Evolutionary conservation across 139 green algal species (phyloP).

Genomic region (Coelastrella sp.): DNA sequence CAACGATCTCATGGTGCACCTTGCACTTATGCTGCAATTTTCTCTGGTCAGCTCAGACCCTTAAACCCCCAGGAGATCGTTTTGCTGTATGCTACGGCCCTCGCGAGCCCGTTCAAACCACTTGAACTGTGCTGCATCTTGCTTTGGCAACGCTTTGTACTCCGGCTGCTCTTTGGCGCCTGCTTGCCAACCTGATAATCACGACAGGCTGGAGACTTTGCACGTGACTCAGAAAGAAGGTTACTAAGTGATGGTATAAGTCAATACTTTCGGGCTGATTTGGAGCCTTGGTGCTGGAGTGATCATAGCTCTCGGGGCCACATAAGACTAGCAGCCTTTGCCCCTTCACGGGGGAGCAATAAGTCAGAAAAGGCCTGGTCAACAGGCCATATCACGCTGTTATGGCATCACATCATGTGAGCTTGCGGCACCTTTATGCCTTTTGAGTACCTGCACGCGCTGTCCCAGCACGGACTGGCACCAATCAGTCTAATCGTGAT

Average conservation of each 20-base stretch:
- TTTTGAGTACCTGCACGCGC: neutral
- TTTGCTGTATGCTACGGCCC: neutral
- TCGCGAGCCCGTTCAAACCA: neutral
- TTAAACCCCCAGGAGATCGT: too few relatives aligned
- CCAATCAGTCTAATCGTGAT: neutral
- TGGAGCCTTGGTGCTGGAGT: neutral
- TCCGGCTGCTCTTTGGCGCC: neutral
- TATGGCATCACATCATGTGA: neutral
- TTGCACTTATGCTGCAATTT: too few relatives aligned
- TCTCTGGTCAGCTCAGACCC: too few relatives aligned
- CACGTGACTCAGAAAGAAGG: neutral
- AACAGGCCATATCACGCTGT: neutral
- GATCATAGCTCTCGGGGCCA: neutral
- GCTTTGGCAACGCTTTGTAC: neutral
- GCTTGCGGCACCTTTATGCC: neutral
- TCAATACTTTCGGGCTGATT: too few relatives aligned
- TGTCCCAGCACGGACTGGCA: neutral
- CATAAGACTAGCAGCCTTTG: slow-evolving; percentile 1
- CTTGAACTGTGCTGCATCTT: neutral
- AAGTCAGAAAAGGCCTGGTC: neutral
- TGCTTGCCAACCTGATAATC: neutral
- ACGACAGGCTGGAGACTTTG: neutral
- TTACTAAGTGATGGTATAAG: neutral
- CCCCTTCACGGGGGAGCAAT: neutral
- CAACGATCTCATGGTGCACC: too few relatives aligned